These are phyloP conservation scores for Pyrenophora teres DNA, from an alignment of 2,329 filamentous ascomycete species.

Conservation along the genomic window DNA sequence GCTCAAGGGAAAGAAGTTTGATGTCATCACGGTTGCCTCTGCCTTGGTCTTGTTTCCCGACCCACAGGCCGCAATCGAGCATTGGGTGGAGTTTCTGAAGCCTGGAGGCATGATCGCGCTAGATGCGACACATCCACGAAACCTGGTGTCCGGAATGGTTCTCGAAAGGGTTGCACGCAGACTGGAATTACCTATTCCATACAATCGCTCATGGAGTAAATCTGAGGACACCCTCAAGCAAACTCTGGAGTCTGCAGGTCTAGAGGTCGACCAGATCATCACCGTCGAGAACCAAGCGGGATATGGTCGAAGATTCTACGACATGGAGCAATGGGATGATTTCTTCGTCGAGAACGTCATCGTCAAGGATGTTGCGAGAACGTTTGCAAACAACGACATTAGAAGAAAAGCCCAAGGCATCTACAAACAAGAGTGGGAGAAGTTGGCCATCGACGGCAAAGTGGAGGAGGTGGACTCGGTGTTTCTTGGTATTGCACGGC, in stretches of 20 bases:
- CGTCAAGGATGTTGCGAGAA: slow-evolving; percentile 28
- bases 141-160: slow-evolving; percentile 44
- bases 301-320: slow-evolving; percentile 35
- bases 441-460: slow-evolving; percentile 44
- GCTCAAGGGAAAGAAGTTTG: slow-evolving; percentile 34
- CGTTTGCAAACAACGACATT: slow-evolving; percentile 39
- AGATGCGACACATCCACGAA: slow-evolving; percentile 48
- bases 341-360: slow-evolving; percentile 45
- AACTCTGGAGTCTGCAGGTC: slow-evolving; percentile 43
- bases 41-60: slow-evolving; percentile 50
- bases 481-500: slow-evolving; percentile 45
- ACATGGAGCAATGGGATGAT: slow-evolving; percentile 40
- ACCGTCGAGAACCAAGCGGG: slow-evolving; percentile 42
- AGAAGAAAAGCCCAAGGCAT: slow-evolving; percentile 39
- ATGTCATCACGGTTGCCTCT: slow-evolving; percentile 48
- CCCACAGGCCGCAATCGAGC: slow-evolving; percentile 43
- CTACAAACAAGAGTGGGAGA: slow-evolving; percentile 48
- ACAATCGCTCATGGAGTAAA: slow-evolving; percentile 45
- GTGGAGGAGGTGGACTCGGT: slow-evolving; percentile 48
- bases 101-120: slow-evolving; percentile 48
- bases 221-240: slow-evolving; percentile 38
- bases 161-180: slow-evolving; percentile 45
- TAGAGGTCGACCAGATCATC: slow-evolving; percentile 39
- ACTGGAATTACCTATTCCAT: slow-evolving; percentile 42
- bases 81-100: slow-evolving; percentile 49